Base-by-base conservation (phyloP, 768 basidiomycete genomes). In the Sistotremastrum niveocremeum region DNA sequence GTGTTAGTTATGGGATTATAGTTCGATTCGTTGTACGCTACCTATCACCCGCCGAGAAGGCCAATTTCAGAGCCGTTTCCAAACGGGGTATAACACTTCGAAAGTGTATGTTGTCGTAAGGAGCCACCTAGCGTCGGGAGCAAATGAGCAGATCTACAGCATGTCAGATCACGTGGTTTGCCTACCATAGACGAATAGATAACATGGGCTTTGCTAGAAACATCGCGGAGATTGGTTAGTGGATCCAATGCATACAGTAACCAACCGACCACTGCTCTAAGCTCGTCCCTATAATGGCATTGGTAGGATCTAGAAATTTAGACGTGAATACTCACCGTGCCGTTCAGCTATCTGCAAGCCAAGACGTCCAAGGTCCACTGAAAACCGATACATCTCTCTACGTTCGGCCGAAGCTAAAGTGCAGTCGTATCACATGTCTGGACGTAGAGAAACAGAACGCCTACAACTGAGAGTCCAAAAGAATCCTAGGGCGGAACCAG, bases 381-480 rank as follows among this genome's bases (percentile, higher is more conserved):
- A 79, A 56, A 84, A 81, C 5, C 78, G 68, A 60, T 80, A 81
- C 20, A 81, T 57, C 47, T 76, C 77, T 52, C 74, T 64, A 49
- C 71, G 61, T 56, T 83, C 81, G 3, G 77, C 78, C 8, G 74
- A 73, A 48, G 73, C 72, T 75, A 48, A 49, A 40, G 39, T 36
- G 46, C 43, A 20, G 39, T 35, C 52, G 7, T 51, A 42, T 31
- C 7, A 38, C 28, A n/a, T 28, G 34, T 8, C 42, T 39, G 36
- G 39, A 43, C n/a, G 31, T 32, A 9, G n/a, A 35, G 29, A 34
- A 33, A 20, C 42, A 10, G 10, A 41, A 39, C 60, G 31, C 53
- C 79, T 34, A 7, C 79, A 77, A 57, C 73, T 75, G 5, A 81
- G 62, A 9, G 76, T 72, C 79, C 78, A 84, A 55, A 84, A 80